A percentile compares a stretch with the other conserved stretches of the same genome.
These are phyloP conservation scores for Carpinus fangiana DNA, from an alignment of 306 rosid genomes.

Conservation along the genomic window DNA sequence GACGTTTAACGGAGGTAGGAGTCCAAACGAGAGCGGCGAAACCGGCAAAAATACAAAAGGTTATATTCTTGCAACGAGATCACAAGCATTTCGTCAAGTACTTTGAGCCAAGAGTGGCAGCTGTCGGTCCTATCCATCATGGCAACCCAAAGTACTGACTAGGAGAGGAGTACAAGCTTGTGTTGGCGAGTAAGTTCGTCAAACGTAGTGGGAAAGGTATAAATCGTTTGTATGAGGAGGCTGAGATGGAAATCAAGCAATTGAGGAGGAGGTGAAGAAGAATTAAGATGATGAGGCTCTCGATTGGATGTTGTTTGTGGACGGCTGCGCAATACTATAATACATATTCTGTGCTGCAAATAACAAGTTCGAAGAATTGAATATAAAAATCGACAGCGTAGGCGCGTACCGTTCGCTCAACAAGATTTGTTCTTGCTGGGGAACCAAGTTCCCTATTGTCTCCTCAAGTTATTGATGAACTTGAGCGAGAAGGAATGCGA, in stretches of 20 bases:
- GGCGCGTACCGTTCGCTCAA: slow-evolving; percentile 1
- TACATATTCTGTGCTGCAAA: background rate
- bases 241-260: background rate
- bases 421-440: slow-evolving; percentile 35
- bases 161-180: slow-evolving; percentile 1
- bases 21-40: no score
- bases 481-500: background rate
- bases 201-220: background rate
- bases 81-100: background rate
- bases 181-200: background rate
- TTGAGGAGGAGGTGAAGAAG: slow-evolving; percentile 1
- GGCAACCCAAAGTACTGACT: background rate
- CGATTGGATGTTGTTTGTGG: slow-evolving; percentile 23
- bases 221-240: background rate
- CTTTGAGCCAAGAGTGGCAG: slow-evolving; percentile 19
- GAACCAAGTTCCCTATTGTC: slow-evolving; percentile 30
- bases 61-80: no score
- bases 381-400: background rate
- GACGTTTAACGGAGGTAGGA: no score
- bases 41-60: no score
- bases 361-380: background rate
- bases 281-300: background rate
- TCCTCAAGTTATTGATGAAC: slow-evolving; percentile 13
- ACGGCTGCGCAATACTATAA: slow-evolving; percentile 21
- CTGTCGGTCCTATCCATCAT: slow-evolving; percentile 30